These are phyloP conservation scores for Ogataea sp. DNA, from an alignment of 805 yeast species.

Conservation along the genomic window DNA sequence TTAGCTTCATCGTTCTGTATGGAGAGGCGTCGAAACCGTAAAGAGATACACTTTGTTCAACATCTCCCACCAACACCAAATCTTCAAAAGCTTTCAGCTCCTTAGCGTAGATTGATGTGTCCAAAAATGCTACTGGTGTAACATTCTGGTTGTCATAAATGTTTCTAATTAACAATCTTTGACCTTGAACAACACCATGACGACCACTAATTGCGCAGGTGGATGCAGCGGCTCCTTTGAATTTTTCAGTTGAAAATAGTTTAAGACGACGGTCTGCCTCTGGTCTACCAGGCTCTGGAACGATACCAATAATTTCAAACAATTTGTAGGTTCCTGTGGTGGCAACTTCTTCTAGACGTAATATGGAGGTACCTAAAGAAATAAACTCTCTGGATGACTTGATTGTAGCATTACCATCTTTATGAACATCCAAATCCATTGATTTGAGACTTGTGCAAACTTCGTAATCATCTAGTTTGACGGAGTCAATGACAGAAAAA, in stretches of 20 bases:
- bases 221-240: conserved; percentile 78
- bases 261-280: conserved; percentile 76
- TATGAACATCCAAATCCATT: conserved; percentile 33
- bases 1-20: conserved; percentile 69
- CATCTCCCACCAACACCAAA: conserved; percentile 73
- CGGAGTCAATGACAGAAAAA: conserved; percentile 70
- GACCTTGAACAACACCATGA: conserved; percentile 80
- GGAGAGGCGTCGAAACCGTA: conserved; percentile 95
- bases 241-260: conserved; percentile 60
- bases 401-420: conserved; percentile 21
- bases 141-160: conserved; percentile 69
- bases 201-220: conserved; percentile 78
- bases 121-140: conserved; percentile 90
- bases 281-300: conserved; percentile 84
- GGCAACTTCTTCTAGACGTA: conserved; percentile 72
- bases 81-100: conserved; percentile 82
- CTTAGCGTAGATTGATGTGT: conserved; percentile 70
- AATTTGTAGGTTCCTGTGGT: conserved; percentile 73
- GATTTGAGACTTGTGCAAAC: conserved; percentile 50
- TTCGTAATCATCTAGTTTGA: conserved; percentile 62
- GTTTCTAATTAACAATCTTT: conserved; percentile 69
- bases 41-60: conserved; percentile 66
- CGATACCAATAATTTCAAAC: conserved; percentile 70
- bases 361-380: conserved; percentile 70
- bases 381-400: conserved; percentile 49